phyloP scores from a whole-genome alignment of 2,329 filamentous ascomycete genomes.

The Fusarium redolens region DNA sequence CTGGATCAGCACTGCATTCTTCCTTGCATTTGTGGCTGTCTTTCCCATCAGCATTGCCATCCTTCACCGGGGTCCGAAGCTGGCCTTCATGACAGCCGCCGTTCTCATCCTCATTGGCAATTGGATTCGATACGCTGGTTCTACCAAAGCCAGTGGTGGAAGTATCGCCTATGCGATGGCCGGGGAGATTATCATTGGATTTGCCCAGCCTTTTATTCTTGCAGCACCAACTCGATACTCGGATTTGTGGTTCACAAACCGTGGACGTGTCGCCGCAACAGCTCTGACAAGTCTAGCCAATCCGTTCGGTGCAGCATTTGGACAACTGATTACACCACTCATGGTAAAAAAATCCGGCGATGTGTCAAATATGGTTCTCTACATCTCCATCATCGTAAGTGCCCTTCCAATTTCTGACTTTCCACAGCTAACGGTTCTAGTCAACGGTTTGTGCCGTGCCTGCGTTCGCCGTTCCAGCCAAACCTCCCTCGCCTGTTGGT shows the following conservation, averaged over 20 bases:
- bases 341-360: slow-evolving; percentile 73
- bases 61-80: slow-evolving; percentile 83
- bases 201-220: slow-evolving; percentile 92
- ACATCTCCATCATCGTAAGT: slow-evolving; percentile 82
- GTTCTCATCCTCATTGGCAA: slow-evolving; percentile 83
- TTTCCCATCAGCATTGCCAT: slow-evolving; percentile 80
- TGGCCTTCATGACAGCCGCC: slow-evolving; percentile 79
- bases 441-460: slow-evolving; percentile 70
- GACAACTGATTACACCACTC: slow-evolving; percentile 85
- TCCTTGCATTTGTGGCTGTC: slow-evolving; percentile 83
- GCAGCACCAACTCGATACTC: slow-evolving; percentile 91
- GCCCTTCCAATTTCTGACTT: not conserved
- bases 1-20: slow-evolving; percentile 89
- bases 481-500: slow-evolving; percentile 81
- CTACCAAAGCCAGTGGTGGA: slow-evolving; percentile 63
- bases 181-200: slow-evolving; percentile 88
- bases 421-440: slow-evolving; percentile 39
- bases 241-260: slow-evolving; percentile 92
- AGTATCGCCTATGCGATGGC: slow-evolving; percentile 84
- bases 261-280: slow-evolving; percentile 86
- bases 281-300: slow-evolving; percentile 88
- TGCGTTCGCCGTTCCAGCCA: slow-evolving; percentile 81
- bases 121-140: slow-evolving; percentile 89
- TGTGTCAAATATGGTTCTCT: slow-evolving; percentile 85
- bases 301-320: slow-evolving; percentile 88